These are phyloP conservation scores for Leccinum subrobustum DNA, from an alignment of 1,284 basidiomycete species.

Conservation along the genomic window DNA sequence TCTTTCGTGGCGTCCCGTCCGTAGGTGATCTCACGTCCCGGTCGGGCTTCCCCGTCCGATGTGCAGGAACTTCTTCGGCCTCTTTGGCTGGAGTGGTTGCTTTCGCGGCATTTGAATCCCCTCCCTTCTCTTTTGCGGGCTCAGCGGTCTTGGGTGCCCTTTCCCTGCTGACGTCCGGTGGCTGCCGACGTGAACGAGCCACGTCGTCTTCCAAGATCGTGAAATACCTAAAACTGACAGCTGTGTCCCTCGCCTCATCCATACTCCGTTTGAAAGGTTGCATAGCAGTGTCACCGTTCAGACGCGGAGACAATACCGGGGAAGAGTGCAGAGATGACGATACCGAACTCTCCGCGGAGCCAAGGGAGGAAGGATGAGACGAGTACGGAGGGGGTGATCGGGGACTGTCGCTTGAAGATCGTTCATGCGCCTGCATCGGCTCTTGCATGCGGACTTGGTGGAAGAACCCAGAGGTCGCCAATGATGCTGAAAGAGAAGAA, in stretches of 20 bases:
- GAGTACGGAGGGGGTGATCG: constrained; percentile 34
- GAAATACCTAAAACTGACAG: constrained; percentile 67
- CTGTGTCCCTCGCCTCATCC: constrained; percentile 59
- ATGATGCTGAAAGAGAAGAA: constrained; percentile 69
- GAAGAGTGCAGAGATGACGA: constrained; percentile 37
- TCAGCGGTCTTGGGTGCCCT: constrained; percentile 18
- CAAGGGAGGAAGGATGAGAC: constrained; percentile 34
- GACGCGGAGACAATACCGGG: constrained; percentile 30
- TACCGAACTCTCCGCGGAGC: constrained; percentile 26
- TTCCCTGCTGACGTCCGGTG: constrained; percentile 14
- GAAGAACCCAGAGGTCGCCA: constrained; percentile 54
- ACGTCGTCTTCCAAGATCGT: constrained; percentile 61
- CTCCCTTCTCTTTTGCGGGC: constrained; percentile 7
- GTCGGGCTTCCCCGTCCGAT: constrained; percentile 15
- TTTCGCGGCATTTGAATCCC: constrained; percentile 15
- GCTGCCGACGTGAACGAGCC: constrained; percentile 29
- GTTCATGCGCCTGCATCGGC: constrained; percentile 10
- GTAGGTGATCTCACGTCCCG: constrained; percentile 17
- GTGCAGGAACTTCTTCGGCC: constrained; percentile 8
- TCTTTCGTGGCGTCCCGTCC: constrained; percentile 44
- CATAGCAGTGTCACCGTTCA: constrained; percentile 34
- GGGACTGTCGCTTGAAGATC: constrained; percentile 19
- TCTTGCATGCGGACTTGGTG: constrained; percentile 44
- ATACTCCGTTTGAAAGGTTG: constrained; percentile 57
- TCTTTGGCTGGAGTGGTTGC: constrained; percentile 10